Evolutionary conservation across 75 land plant genomes (phyloP).

Genomic region (Pinus taeda): DNA sequence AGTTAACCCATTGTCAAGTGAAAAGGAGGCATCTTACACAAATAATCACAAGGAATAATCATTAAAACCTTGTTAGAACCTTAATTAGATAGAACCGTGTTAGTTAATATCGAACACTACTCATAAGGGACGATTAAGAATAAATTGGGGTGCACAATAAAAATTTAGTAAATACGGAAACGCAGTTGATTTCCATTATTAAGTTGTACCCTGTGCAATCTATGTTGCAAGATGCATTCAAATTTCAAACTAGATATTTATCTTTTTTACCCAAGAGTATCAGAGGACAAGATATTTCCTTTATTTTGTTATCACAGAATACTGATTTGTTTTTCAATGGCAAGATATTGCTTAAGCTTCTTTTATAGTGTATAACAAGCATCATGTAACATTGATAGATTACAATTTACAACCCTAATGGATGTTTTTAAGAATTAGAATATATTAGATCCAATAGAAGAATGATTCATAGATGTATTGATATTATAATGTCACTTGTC

Average conservation of each 20-base stretch:
- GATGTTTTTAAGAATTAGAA: not conserved
- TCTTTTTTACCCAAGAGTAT: not conserved
- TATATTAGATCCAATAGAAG: not conserved
- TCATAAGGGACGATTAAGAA: not conserved
- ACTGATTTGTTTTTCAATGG: not conserved
- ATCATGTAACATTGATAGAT: not conserved
- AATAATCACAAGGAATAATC: not conserved
- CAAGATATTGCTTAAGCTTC: not conserved
- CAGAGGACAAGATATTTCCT: constrained; percentile 1
- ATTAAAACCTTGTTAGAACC: not conserved
- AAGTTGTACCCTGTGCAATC: not conserved
- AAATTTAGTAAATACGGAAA: not conserved
- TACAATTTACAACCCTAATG: not conserved
- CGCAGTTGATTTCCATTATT: not conserved
- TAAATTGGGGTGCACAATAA: not conserved
- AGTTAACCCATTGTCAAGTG: not conserved
- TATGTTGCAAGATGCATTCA: not conserved
- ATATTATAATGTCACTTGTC: not conserved
- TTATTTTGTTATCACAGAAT: not conserved
- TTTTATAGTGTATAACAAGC: not conserved
- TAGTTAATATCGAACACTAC: not conserved
- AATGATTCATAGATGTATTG: not conserved
- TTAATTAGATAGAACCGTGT: not conserved
- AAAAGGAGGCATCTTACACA: not conserved
- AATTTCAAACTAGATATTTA: not conserved